Conservation (phyloP, 2,329 filamentous ascomycete species). For the Nigrospora oryzae region DNA sequence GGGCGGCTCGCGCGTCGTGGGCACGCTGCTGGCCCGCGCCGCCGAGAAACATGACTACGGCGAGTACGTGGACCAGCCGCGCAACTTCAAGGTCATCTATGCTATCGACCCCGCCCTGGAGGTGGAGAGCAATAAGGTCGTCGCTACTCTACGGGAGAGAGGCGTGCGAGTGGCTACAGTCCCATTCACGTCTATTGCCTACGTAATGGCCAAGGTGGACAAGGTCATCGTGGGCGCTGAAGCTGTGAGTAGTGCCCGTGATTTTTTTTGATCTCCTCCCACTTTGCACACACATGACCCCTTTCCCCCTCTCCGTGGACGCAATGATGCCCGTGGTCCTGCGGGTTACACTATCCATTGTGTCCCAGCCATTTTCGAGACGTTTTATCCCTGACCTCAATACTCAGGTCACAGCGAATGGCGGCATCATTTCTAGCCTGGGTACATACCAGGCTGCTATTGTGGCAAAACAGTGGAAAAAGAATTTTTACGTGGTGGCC, state of each 20-base stretch:
- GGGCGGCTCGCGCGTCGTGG: conserved; percentile 78
- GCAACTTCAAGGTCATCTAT: conserved; percentile 76
- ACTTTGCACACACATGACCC: too few species aligned
- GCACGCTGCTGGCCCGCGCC: conserved; percentile 65
- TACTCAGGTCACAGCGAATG: conserved; percentile 60
- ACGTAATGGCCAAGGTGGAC: conserved; percentile 68
- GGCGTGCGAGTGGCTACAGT: conserved; percentile 81
- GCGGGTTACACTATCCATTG: too few species aligned
- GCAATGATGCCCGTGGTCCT: too few species aligned
- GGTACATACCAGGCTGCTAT: conserved; percentile 81
- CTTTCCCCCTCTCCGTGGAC: too few species aligned
- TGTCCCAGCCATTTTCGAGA: too few species aligned
- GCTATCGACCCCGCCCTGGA: conserved; percentile 49
- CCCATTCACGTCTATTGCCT: conserved; percentile 65
- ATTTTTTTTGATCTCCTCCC: too few species aligned
- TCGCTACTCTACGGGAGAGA: conserved; percentile 59
- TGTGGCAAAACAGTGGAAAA: conserved; percentile 58
- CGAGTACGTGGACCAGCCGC: conserved; percentile 35
- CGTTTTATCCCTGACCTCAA: too few species aligned
- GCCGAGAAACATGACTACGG: conserved; percentile 45
- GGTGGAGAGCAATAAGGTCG: conserved; percentile 61
- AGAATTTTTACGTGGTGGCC: conserved; percentile 78
- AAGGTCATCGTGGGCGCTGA: conserved; percentile 64
- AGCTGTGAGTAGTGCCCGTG: conserved; percentile 45
- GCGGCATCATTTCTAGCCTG: conserved; percentile 82